phyloP scores from a whole-genome alignment of 257 asterid species.

The Ehretia macrophylla region DNA sequence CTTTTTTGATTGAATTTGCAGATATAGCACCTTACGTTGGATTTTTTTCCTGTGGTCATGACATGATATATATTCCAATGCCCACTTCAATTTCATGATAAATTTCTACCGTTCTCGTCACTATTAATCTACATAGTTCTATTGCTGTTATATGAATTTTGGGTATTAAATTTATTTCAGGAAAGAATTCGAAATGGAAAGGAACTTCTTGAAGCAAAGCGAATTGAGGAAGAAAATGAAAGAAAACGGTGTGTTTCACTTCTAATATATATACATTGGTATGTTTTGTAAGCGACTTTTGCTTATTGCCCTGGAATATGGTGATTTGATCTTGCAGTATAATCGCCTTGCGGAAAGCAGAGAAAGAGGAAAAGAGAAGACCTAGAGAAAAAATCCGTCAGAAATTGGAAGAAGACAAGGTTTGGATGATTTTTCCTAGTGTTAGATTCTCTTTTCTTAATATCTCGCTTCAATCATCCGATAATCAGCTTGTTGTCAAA shows the following conservation, averaged over 20 bases:
- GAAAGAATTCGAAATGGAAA: conserved; percentile 85
- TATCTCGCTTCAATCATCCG: not conserved
- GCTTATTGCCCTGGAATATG: conserved; percentile 17
- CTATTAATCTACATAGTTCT: conserved; percentile 5
- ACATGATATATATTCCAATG: no score
- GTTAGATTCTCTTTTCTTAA: conserved; percentile 6
- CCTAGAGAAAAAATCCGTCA: conserved; percentile 93
- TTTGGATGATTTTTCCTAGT: conserved; percentile 22
- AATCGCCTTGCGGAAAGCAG: conserved; percentile 90
- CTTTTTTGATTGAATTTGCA: no score
- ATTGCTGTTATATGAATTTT: not conserved
- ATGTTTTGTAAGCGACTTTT: conserved; percentile 2
- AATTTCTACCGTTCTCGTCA: not conserved
- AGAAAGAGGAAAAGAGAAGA: conserved; percentile 86
- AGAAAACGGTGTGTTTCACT: conserved; percentile 76
- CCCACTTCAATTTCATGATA: not conserved
- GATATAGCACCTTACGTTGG: not conserved
- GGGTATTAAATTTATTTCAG: conserved; percentile 35
- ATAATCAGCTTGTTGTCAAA: not conserved
- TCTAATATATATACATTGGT: conserved; percentile 9
- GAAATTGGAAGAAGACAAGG: conserved; percentile 98
- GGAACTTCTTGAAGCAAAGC: conserved; percentile 94
- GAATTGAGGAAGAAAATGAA: conserved; percentile 96
- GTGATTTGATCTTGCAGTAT: conserved; percentile 39
- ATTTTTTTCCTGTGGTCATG: no score